A percentile compares a stretch with the other conserved stretches of the same genome.
Evolutionary conservation across 306 rosid genomes (phyloP).

Genomic region (Datisca glomerata): DNA sequence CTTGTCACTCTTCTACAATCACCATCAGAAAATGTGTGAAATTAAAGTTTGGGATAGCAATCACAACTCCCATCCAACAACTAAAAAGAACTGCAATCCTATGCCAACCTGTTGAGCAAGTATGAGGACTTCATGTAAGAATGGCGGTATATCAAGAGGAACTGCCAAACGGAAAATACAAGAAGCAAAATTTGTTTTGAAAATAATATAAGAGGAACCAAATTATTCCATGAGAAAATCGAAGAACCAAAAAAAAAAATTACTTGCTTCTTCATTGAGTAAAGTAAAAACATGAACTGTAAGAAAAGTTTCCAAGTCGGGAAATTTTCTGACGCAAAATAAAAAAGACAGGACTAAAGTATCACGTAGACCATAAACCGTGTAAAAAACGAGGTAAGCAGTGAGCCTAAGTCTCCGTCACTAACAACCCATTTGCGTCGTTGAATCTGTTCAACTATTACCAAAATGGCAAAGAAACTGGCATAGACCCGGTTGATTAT

Average conservation of each 20-base stretch:
- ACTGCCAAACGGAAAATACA: too few species aligned
- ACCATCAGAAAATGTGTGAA: neutral
- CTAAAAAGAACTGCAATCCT: neutral
- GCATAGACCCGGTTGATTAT: neutral
- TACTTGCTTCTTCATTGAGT: conserved; percentile 6
- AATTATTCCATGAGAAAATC: neutral
- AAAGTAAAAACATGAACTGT: neutral
- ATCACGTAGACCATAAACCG: neutral
- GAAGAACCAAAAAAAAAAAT: neutral
- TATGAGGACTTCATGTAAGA: neutral
- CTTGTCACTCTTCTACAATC: neutral
- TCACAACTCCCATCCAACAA: conserved; percentile 6
- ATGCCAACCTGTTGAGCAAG: neutral
- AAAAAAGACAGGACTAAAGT: neutral
- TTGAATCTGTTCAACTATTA: neutral
- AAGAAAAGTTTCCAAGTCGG: neutral
- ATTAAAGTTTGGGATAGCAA: neutral
- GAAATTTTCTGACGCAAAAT: conserved; percentile 1
- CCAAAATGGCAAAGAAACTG: conserved; percentile 1
- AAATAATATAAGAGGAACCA: too few species aligned
- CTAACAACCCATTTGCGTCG: neutral
- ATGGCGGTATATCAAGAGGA: neutral
- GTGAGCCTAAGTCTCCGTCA: neutral
- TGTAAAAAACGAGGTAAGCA: neutral
- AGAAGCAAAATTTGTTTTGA: too few species aligned